phyloP scores from a whole-genome alignment of 805 yeast genomes.

The Yarrowia hollandica region DNA sequence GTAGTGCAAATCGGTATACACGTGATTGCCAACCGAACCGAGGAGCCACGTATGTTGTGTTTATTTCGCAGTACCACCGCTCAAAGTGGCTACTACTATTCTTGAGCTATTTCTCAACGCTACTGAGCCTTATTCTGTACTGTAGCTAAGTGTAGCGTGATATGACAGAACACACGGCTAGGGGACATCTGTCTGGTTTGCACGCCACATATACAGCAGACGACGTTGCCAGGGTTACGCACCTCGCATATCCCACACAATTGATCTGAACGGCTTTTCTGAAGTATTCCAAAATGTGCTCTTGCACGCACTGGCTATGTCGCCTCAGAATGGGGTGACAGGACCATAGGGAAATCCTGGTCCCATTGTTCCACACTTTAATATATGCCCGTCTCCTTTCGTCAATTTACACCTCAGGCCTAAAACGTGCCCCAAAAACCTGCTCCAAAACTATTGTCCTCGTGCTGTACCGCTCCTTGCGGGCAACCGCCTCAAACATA shows the following conservation, averaged over 20 bases:
- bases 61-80: background rate
- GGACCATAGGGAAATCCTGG: background rate
- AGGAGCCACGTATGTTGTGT: background rate
- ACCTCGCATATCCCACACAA: background rate
- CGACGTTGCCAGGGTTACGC: background rate
- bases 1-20: background rate
- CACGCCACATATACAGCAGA: background rate
- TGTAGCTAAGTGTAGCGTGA: constrained; percentile 15
- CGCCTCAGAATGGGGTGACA: background rate
- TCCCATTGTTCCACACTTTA: background rate
- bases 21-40: background rate
- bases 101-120: constrained; percentile 18
- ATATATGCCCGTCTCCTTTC: too few species aligned
- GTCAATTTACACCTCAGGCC: too few species aligned
- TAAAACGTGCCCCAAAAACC: background rate
- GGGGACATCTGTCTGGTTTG: background rate
- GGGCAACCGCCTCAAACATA: too few species aligned
- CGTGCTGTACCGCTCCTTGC: too few species aligned
- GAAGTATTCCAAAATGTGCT: too few species aligned
- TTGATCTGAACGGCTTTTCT: background rate
- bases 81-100: too few species aligned
- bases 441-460: background rate
- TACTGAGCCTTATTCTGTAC: constrained; percentile 6
- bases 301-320: too few species aligned
- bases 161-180: constrained; percentile 12